These are phyloP conservation scores for Moniliophthora roreri DNA, from an alignment of 1,284 basidiomycete genomes.

Conservation along the genomic window DNA sequence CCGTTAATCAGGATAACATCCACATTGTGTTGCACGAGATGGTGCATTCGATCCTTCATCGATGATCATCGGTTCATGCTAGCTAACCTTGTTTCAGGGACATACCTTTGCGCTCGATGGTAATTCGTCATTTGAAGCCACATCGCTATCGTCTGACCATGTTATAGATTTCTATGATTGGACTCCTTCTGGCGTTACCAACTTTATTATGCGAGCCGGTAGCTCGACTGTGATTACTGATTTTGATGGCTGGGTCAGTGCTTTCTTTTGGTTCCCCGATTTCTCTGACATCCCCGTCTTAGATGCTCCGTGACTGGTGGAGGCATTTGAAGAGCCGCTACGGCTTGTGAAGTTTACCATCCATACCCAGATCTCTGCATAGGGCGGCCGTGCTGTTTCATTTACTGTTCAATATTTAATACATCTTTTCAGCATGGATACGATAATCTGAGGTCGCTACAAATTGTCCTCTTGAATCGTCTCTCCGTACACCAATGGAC, in stretches of 20 bases:
- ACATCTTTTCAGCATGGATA: no score
- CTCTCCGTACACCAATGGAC: no score
- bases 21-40: not conserved
- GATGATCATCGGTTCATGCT: not conserved
- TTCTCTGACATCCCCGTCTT: not conserved
- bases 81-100: not conserved
- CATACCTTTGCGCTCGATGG: slow-evolving; percentile 7
- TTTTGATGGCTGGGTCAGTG: slow-evolving; percentile 10
- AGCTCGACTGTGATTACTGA: slow-evolving; percentile 3
- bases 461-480: no score
- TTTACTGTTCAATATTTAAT: no score
- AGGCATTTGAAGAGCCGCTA: slow-evolving; percentile 4
- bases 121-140: not conserved
- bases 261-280: not conserved
- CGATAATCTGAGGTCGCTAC: no score
- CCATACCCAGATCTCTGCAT: no score
- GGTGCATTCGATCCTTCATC: not conserved
- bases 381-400: no score
- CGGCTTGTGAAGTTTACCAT: not conserved
- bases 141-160: not conserved
- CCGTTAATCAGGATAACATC: not conserved
- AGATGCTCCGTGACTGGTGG: slow-evolving; percentile 9
- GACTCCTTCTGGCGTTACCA: slow-evolving; percentile 8
- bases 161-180: slow-evolving; percentile 7
- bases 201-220: slow-evolving; percentile 3